phyloP scores from a whole-genome alignment of 2,329 filamentous ascomycete genomes.

The Sporothrix luriei region DNA sequence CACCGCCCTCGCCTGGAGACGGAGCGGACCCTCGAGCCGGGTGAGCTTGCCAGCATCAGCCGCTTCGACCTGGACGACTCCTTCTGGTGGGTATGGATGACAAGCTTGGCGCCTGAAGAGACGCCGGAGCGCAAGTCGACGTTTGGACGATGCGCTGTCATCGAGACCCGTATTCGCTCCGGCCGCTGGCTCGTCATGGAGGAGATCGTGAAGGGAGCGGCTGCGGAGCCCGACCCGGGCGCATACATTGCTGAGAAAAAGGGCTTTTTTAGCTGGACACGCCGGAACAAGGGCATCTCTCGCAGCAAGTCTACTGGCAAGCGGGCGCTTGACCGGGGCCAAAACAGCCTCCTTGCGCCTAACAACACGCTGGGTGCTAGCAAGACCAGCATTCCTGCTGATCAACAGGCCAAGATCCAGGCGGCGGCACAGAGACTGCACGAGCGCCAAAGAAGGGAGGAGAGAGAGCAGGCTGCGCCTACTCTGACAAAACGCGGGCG shows the following conservation, averaged over 20 bases:
- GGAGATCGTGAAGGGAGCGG: slow-evolving; percentile 92
- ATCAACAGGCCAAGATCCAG: slow-evolving; percentile 91
- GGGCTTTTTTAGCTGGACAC: slow-evolving; percentile 85
- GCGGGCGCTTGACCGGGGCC: slow-evolving; percentile 53
- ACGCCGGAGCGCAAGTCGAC: slow-evolving; percentile 82
- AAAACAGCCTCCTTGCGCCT: slow-evolving; percentile 48
- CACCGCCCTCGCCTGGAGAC: slow-evolving; percentile 72
- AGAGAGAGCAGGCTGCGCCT: slow-evolving; percentile 46
- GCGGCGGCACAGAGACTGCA: slow-evolving; percentile 85
- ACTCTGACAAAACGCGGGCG: slow-evolving; percentile 54
- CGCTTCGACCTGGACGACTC: slow-evolving; percentile 86
- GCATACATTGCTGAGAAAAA: slow-evolving; percentile 97
- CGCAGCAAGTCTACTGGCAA: slow-evolving; percentile 73
- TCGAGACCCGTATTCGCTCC: slow-evolving; percentile 80
- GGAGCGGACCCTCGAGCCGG: slow-evolving; percentile 74
- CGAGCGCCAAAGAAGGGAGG: slow-evolving; percentile 65
- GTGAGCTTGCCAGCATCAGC: slow-evolving; percentile 90
- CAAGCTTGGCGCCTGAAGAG: slow-evolving; percentile 88
- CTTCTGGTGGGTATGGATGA: slow-evolving; percentile 99
- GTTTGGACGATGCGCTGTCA: slow-evolving; percentile 88
- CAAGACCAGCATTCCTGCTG: slow-evolving; percentile 82
- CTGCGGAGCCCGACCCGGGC: slow-evolving; percentile 77
- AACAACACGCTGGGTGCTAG: slow-evolving; percentile 56
- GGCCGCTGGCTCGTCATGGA: slow-evolving; percentile 94
- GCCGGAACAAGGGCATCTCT: slow-evolving; percentile 62